A percentile compares a stretch with the other conserved stretches of the same genome.
phyloP scores from a whole-genome alignment of 192 early-diverging fungal species.

The Backusella australiensis region DNA sequence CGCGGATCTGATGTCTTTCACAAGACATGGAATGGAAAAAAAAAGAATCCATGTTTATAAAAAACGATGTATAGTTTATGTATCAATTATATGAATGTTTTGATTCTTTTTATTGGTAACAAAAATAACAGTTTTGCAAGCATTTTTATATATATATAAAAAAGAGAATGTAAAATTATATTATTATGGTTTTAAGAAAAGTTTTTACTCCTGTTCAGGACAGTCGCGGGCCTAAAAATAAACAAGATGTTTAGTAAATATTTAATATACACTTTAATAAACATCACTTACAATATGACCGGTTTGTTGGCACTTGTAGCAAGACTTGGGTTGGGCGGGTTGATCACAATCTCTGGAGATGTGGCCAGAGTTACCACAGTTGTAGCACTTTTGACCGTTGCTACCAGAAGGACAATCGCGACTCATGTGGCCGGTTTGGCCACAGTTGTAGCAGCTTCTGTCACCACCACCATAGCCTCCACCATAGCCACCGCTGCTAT shows the following conservation, averaged over 20 bases:
- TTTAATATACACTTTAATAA: neutral
- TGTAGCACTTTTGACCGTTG: conserved; percentile 35
- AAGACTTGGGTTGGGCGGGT: conserved; percentile 37
- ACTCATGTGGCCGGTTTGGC: conserved; percentile 34
- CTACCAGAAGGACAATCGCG: conserved; percentile 31
- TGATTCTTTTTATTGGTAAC: neutral
- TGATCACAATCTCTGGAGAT: conserved; percentile 34
- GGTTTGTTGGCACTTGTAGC: conserved; percentile 52
- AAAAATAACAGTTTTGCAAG: conserved; percentile 5
- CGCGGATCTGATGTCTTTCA: neutral
- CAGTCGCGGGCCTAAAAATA: conserved; percentile 13
- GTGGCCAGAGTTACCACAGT: conserved; percentile 39
- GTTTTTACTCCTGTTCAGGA: conserved; percentile 9
- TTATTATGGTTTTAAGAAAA: neutral
- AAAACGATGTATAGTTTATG: neutral
- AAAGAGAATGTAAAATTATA: conserved; percentile 7
- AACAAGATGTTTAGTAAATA: neutral
- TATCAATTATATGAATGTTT: neutral
- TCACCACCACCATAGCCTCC: conserved; percentile 30
- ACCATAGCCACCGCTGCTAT: neutral
- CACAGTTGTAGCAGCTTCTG: conserved; percentile 34
- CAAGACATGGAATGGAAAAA: neutral
- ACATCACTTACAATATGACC: conserved; percentile 37
- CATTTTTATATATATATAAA: conserved; percentile 2
- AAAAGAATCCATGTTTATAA: neutral